Percentiles rank a stretch among this genome's conserved stretches.
Conservation (phyloP, 1,284 basidiomycete genomes). For the Pseudozyma sp. region DNA sequence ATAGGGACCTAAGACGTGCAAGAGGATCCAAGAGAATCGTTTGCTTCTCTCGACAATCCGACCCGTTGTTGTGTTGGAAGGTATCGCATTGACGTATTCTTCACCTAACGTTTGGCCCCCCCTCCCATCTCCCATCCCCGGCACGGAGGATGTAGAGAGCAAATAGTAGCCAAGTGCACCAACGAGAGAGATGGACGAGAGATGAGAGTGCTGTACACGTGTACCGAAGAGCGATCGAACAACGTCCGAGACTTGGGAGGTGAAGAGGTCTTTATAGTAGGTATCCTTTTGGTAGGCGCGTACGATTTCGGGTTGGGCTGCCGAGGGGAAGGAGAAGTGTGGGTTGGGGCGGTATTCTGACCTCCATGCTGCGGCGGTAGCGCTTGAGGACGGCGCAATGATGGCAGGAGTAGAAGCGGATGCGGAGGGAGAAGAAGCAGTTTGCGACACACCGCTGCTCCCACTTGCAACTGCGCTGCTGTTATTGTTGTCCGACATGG, state of each 20-base stretch:
- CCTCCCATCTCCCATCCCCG: slow-evolving; percentile 25
- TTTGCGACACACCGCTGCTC: too few relatives aligned
- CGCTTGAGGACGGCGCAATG: too few relatives aligned
- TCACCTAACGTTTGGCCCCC: slow-evolving; percentile 70
- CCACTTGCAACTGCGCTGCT: too few relatives aligned
- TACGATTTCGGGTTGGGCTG: slow-evolving; percentile 48
- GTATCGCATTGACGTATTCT: slow-evolving; percentile 70
- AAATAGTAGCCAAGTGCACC: slow-evolving; percentile 68
- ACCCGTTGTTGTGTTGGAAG: slow-evolving; percentile 56
- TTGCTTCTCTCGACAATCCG: slow-evolving; percentile 54
- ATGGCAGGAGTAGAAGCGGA: too few relatives aligned
- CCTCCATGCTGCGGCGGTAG: too few relatives aligned
- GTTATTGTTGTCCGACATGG: too few relatives aligned
- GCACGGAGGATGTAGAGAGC: slow-evolving; percentile 59
- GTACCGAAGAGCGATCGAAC: slow-evolving; percentile 66
- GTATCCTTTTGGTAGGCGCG: slow-evolving; percentile 54
- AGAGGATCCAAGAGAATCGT: slow-evolving; percentile 60
- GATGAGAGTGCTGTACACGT: slow-evolving; percentile 66
- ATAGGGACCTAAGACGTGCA: slow-evolving; percentile 67
- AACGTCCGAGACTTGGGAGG: slow-evolving; percentile 67
- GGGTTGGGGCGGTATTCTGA: slow-evolving; percentile 25
- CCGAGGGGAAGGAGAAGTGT: slow-evolving; percentile 36
- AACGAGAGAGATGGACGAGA: slow-evolving; percentile 61
- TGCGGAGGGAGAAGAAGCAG: too few relatives aligned
- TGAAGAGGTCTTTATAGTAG: slow-evolving; percentile 68